These are phyloP conservation scores for Gnetum montanum DNA, from an alignment of 75 land plant species.

Conservation along the genomic window DNA sequence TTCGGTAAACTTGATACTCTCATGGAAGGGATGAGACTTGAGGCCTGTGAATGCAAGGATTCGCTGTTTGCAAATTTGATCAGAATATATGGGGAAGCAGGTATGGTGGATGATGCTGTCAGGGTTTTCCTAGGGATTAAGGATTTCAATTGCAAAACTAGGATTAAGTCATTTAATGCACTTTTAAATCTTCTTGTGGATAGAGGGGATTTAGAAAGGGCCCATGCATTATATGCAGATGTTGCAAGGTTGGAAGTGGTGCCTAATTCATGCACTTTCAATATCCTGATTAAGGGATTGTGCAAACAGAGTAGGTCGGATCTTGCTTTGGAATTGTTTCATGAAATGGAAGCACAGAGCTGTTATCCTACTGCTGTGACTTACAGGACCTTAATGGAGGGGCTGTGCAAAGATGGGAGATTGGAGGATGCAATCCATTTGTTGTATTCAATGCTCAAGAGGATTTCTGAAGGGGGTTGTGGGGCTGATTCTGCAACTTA, in stretches of 20 bases:
- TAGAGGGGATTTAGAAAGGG: constrained; percentile 18
- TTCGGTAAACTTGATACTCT: constrained; percentile 26
- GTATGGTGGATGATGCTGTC: constrained; percentile 22
- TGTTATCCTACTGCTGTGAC: constrained; percentile 44
- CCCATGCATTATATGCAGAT: constrained; percentile 14
- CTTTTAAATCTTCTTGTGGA: constrained; percentile 26
- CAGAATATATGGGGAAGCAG: constrained; percentile 15
- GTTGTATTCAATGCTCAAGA: constrained; percentile 52
- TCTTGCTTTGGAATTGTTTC: constrained; percentile 37
- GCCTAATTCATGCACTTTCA: constrained; percentile 15
- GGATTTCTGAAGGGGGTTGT: constrained; percentile 48
- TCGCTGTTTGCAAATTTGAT: constrained; percentile 24
- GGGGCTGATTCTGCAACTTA: constrained; percentile 49
- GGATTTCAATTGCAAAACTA: constrained; percentile 33
- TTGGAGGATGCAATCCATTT: constrained; percentile 61
- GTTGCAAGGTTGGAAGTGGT: constrained; percentile 27
- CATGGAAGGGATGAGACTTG: constrained; percentile 31
- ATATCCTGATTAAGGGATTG: constrained; percentile 30
- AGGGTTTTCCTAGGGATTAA: constrained; percentile 25
- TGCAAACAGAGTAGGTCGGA: constrained; percentile 23
- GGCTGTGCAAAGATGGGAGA: constrained; percentile 37
- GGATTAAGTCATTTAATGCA: constrained; percentile 34
- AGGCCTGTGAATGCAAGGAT: constrained; percentile 35
- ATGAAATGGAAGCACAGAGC: constrained; percentile 31
- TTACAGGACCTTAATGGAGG: constrained; percentile 39